Conservation (phyloP, 1,284 basidiomycete species). For the Cryptococcus jaspeensis region DNA sequence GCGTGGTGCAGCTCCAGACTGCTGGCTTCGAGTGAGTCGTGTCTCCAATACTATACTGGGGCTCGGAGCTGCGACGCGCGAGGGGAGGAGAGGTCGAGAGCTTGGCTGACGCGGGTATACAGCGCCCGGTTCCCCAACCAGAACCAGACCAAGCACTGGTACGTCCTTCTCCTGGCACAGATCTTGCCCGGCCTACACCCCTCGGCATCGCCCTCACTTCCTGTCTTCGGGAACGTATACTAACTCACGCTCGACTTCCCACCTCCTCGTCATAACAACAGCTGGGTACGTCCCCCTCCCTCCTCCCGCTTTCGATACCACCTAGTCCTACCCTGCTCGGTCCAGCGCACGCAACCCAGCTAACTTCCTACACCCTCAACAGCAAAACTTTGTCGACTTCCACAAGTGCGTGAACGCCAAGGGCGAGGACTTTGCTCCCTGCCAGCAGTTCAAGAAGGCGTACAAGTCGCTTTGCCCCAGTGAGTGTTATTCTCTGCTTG, state of each 20-base stretch:
- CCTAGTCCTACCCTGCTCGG: no score
- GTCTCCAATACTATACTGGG: no score
- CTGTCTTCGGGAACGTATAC: no score
- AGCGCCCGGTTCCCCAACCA: conserved; percentile 91
- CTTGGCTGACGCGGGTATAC: background rate
- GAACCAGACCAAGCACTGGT: conserved; percentile 96
- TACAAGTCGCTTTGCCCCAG: conserved; percentile 98
- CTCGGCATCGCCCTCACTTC: background rate
- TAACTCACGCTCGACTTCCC: no score
- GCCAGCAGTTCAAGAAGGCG: conserved; percentile 97
- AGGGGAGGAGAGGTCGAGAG: background rate
- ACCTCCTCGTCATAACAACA: no score
- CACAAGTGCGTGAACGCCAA: conserved; percentile 96
- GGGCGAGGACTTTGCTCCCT: conserved; percentile 95
- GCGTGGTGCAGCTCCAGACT: conserved; percentile 47
- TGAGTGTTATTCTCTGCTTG: conserved; percentile 56
- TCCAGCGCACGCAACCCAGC: background rate
- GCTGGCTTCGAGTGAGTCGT: conserved; percentile 53
- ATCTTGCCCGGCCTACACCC: background rate
- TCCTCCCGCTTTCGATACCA: no score
- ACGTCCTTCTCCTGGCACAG: no score
- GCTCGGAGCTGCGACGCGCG: background rate
- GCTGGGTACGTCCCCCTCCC: no score
- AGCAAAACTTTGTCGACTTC: conserved; percentile 97
- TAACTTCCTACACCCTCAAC: conserved; percentile 39